Conservation (phyloP, 148 eudicot species). For the Heliosperma pusillum region DNA sequence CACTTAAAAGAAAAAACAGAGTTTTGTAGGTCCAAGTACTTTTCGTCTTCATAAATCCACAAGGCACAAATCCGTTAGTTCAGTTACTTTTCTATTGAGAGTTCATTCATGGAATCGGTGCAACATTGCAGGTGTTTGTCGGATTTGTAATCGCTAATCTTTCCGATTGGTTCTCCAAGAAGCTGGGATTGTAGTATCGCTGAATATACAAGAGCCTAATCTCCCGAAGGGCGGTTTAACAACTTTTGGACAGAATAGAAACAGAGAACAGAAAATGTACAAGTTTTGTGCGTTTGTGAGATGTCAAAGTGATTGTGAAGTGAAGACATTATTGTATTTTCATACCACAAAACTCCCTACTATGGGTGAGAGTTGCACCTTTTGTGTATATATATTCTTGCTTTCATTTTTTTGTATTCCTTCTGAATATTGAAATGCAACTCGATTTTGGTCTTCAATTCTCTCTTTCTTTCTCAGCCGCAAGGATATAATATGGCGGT, state of each 20-base stretch:
- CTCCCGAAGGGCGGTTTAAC: constrained; percentile 19
- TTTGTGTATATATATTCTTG: constrained; percentile 20
- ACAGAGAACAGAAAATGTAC: constrained; percentile 13
- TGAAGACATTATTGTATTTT: background rate
- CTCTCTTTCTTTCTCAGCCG: too few species aligned
- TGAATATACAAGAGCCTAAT: constrained; percentile 12
- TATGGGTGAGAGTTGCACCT: constrained; percentile 14
- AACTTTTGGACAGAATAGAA: constrained; percentile 28
- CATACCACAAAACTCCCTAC: background rate
- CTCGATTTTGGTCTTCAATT: constrained; percentile 16
- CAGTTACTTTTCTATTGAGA: background rate
- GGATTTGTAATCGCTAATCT: constrained; percentile 97
- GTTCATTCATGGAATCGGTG: background rate
- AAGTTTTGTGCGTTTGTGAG: constrained; percentile 2
- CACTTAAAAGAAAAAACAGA: too few species aligned
- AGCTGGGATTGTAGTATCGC: constrained; percentile 58
- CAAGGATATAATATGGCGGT: too few species aligned
- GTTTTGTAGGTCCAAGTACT: background rate
- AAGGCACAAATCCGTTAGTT: background rate
- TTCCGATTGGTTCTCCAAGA: constrained; percentile 60
- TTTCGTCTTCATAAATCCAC: background rate
- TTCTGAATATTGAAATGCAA: constrained; percentile 9
- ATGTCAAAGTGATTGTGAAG: constrained; percentile 5
- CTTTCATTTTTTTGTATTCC: background rate
- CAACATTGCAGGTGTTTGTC: constrained; percentile 69